A percentile compares a stretch with the other conserved stretches of the same genome.
Conservation (phyloP, 2,329 filamentous ascomycete species). For the Diplocarpon rosae region DNA sequence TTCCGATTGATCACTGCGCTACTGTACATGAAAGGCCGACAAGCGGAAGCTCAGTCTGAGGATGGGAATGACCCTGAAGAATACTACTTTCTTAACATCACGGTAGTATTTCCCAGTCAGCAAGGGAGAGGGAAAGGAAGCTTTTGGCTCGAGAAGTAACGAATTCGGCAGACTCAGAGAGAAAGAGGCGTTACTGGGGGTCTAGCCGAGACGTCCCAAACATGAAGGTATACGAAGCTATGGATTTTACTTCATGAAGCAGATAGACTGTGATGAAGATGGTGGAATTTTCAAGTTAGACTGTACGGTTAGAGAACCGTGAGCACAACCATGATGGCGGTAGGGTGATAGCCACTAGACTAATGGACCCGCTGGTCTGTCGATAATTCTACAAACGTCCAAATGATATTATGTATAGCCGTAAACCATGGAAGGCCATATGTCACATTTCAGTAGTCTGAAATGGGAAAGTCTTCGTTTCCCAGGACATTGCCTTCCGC, state of each 20-base stretch:
- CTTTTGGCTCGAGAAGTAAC: slow-evolving; percentile 54
- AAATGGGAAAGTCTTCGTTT: no score
- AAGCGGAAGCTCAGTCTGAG: slow-evolving; percentile 43
- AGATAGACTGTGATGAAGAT: slow-evolving; percentile 56
- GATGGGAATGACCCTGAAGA: slow-evolving; percentile 56
- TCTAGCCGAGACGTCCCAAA: slow-evolving; percentile 59
- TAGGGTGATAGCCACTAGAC: no score
- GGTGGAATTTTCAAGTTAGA: slow-evolving; percentile 43
- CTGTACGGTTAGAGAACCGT: slow-evolving; percentile 36
- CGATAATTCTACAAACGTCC: no score
- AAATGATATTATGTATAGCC: no score
- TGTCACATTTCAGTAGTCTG: no score
- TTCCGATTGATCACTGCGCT: background rate
- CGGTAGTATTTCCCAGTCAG: slow-evolving; percentile 53
- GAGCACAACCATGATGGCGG: slow-evolving; percentile 5
- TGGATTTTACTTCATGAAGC: slow-evolving; percentile 57
- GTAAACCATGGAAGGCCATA: no score
- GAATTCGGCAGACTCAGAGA: slow-evolving; percentile 50
- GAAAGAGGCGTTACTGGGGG: slow-evolving; percentile 58
- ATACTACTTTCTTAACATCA: slow-evolving; percentile 68
- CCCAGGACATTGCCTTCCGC: no score
- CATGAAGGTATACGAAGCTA: slow-evolving; percentile 56
- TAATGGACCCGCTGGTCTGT: no score
- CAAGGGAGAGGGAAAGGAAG: slow-evolving; percentile 56
- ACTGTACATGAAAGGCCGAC: no score